phyloP scores from a whole-genome alignment of 1,139 yeast genomes.

The Magnusiomyces sp. region DNA sequence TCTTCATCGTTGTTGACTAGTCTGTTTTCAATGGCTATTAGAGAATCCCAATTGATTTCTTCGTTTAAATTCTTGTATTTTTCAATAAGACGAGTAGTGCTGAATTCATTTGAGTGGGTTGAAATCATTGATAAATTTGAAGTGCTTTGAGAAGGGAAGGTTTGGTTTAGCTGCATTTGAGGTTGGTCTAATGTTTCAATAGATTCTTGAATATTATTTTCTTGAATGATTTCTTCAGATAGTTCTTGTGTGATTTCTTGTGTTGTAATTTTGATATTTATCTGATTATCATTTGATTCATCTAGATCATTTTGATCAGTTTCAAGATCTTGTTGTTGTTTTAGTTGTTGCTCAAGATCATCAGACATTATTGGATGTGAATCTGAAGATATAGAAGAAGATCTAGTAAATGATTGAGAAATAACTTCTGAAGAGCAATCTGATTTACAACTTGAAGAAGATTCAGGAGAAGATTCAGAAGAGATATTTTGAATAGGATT shows the following conservation, averaged over 20 bases:
- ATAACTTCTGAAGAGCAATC: not conserved
- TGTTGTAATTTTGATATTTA: too few species aligned
- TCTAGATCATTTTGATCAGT: too few species aligned
- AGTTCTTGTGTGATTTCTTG: too few species aligned
- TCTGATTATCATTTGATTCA: too few species aligned
- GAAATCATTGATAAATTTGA: not conserved
- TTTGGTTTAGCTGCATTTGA: too few species aligned
- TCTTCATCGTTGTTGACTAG: constrained; percentile 9
- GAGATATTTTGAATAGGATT: not conserved
- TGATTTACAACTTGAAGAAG: not conserved
- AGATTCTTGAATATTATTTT: too few species aligned
- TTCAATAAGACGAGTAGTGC: not conserved
- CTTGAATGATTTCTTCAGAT: too few species aligned
- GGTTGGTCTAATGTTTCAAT: too few species aligned
- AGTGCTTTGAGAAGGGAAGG: not conserved
- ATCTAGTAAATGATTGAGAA: not conserved
- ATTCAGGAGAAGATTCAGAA: not conserved
- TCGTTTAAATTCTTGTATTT: too few species aligned
- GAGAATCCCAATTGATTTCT: constrained; percentile 12
- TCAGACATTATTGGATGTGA: too few species aligned
- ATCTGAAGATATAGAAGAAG: not conserved
- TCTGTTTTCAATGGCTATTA: constrained; percentile 8
- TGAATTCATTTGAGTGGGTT: not conserved
- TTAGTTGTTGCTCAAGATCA: too few species aligned
- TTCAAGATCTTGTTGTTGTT: too few species aligned